Conservation (phyloP, 2,329 filamentous ascomycete species). For the Lecanoromycetidae sp. region DNA sequence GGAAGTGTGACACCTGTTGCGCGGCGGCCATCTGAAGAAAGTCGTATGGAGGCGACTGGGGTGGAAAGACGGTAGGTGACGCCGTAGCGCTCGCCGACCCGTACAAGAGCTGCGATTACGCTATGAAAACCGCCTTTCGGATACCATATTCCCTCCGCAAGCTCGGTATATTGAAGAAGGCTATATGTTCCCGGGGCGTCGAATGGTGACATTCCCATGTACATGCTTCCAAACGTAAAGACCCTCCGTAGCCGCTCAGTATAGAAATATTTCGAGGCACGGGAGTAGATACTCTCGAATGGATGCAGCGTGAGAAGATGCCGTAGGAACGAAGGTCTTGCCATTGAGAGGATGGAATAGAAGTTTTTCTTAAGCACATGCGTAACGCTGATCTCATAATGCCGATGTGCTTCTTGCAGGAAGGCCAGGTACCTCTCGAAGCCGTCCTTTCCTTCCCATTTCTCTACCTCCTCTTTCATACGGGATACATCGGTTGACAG, state of each 20-base stretch:
- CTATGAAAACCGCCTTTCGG: constrained; percentile 58
- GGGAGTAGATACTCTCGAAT: constrained; percentile 56
- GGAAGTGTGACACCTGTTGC: constrained; percentile 49
- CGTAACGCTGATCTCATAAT: constrained; percentile 56
- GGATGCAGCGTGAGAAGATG: constrained; percentile 53
- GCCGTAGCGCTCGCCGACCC: constrained; percentile 49
- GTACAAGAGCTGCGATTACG: constrained; percentile 50
- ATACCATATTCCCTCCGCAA: constrained; percentile 67
- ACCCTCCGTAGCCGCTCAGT: constrained; percentile 56
- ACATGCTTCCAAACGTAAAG: constrained; percentile 71
- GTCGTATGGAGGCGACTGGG: constrained; percentile 44
- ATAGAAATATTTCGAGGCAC: constrained; percentile 56
- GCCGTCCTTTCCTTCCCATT: constrained; percentile 59
- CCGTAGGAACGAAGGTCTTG: constrained; percentile 45
- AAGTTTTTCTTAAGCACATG: constrained; percentile 60
- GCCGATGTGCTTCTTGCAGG: constrained; percentile 53
- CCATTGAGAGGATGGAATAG: constrained; percentile 45
- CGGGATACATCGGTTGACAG: constrained; percentile 55
- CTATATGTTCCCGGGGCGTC: constrained; percentile 65
- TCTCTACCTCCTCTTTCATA: constrained; percentile 61
- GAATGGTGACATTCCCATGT: constrained; percentile 70
- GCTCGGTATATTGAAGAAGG: constrained; percentile 61
- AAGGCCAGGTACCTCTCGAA: constrained; percentile 58
- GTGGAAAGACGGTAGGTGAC: constrained; percentile 51
- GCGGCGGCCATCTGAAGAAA: constrained; percentile 36